These are phyloP conservation scores for Avena atlantica DNA, from an alignment of 176 grass and related monocot genomes.

Conservation along the genomic window DNA sequence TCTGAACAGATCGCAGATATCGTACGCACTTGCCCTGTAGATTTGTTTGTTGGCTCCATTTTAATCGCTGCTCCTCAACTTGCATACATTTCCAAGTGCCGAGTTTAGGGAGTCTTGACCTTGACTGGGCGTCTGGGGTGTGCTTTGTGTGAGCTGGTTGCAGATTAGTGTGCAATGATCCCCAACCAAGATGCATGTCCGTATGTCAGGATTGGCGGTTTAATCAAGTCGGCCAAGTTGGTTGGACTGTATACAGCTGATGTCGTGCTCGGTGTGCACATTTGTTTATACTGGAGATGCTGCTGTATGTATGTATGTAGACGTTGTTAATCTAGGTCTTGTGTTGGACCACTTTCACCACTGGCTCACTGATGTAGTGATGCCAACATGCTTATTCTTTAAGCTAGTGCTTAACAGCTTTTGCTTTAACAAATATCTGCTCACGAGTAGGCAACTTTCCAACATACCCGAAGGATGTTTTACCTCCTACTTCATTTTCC, in stretches of 20 bases:
- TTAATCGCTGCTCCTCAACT: conserved; percentile 7
- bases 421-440: not conserved
- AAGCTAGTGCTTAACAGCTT: not conserved
- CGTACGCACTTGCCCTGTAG: conserved; percentile 34
- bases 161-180: not conserved
- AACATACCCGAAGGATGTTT: not conserved
- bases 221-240: conserved; percentile 12
- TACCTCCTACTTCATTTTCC: not conserved
- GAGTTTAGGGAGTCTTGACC: conserved; percentile 14
- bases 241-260: not conserved
- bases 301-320: not conserved
- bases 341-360: conserved; percentile 36
- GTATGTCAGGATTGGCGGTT: not conserved
- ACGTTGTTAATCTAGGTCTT: not conserved
- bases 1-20: conserved; percentile 38
- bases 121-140: not conserved
- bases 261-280: not conserved
- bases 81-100: conserved; percentile 24
- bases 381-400: not conserved
- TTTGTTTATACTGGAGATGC: conserved; percentile 23
- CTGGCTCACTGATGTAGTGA: conserved; percentile 12
- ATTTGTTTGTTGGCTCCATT: conserved; percentile 6
- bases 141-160: not conserved
- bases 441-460: not conserved
- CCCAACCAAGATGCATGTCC: conserved; percentile 14